Base-by-base conservation (phyloP, 495 filamentous ascomycete species). In the Penicillium macrosclerotiorum region DNA sequence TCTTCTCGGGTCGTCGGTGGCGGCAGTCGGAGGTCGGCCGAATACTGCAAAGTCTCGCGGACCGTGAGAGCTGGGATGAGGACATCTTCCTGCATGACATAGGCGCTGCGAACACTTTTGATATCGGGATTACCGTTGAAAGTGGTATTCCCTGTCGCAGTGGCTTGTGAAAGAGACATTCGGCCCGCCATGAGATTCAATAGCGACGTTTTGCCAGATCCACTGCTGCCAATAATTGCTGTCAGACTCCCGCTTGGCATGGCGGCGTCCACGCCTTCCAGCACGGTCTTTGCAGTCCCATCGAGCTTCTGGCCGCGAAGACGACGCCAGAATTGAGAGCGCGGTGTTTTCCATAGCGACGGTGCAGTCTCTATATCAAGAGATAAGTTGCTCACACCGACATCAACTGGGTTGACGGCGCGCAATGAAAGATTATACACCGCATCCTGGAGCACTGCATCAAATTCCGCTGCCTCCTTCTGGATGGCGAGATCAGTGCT, bases 51-150 rank as follows among this genome's bases (percentile, higher is more conserved):
- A 0, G 86, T 89, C 55, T 90, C 86, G 9, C 83, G 71, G 16
- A 90, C 85, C 1, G 86, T 88, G 25, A 90, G 60, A 0, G 82
- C 82, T 0, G 85, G 81, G 1, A 88, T 68, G 4, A 89, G 65
- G 31, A 87, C 72, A 61, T 90, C 86, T 39, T 89, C 81, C 54
- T 89, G 86, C 81, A 87, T 86, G 12, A 88, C 81, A 63, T 88
- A 89, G 47, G 85, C 81, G 49, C 81, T 81, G 20, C 80, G 67
- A 8, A 82, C 64, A 41, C 59, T 72, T 9, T 73, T 62, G 13
- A 83, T 62, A n/a, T 79, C 65, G 16, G 68, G 42, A 35, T 64
- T 54, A 2, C 69, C 77, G 55, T 85, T 86, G 56, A 82, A 86
- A 0, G 71, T 76, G 0, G 77, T 76, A 1, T 52, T 54, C 2